Percentiles rank a stretch among this genome's conserved stretches.
These are phyloP conservation scores for Fonsecaea pedrosoi DNA, from an alignment of 2,329 filamentous ascomycete genomes.

Conservation along the genomic window DNA sequence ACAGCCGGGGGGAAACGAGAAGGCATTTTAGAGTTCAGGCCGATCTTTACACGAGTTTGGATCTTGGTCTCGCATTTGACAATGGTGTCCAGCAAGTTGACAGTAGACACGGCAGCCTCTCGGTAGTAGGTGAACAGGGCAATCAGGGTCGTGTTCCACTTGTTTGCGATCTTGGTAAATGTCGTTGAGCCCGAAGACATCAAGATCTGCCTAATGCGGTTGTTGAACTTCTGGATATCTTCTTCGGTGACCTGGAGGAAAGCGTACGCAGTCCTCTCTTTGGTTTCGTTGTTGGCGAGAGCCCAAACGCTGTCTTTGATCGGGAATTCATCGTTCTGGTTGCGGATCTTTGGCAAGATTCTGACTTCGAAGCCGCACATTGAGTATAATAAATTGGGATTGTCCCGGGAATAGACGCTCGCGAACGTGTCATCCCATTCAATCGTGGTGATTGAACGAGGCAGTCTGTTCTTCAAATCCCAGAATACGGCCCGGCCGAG, in stretches of 20 bases:
- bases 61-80: slow-evolving; percentile 99
- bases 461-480: slow-evolving; percentile 96
- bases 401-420: slow-evolving; percentile 97
- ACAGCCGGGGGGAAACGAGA: slow-evolving; percentile 97
- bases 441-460: slow-evolving; percentile 92
- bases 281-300: slow-evolving; percentile 92
- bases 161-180: slow-evolving; percentile 99
- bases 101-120: slow-evolving; percentile 94
- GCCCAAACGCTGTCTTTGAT: slow-evolving; percentile 99
- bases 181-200: slow-evolving; percentile 99
- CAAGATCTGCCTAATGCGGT: slow-evolving; percentile 94
- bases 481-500: slow-evolving; percentile 97
- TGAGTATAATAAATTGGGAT: slow-evolving; percentile 94
- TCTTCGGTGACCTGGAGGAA: slow-evolving; percentile 98
- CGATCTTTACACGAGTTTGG: slow-evolving; percentile 98
- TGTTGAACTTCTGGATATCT: slow-evolving; percentile 98
- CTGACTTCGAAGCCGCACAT: slow-evolving; percentile 99
- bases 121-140: slow-evolving; percentile 98
- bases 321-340: slow-evolving; percentile 93
- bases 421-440: slow-evolving; percentile 99
- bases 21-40: slow-evolving; percentile 98
- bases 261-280: slow-evolving; percentile 95
- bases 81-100: slow-evolving; percentile 92
- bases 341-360: slow-evolving; percentile 92
- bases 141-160: slow-evolving; percentile 98